A percentile compares a stretch with the other conserved stretches of the same genome.
Conservation (phyloP, 2,329 filamentous ascomycete species). For the Teratosphaeriaceae sp. region DNA sequence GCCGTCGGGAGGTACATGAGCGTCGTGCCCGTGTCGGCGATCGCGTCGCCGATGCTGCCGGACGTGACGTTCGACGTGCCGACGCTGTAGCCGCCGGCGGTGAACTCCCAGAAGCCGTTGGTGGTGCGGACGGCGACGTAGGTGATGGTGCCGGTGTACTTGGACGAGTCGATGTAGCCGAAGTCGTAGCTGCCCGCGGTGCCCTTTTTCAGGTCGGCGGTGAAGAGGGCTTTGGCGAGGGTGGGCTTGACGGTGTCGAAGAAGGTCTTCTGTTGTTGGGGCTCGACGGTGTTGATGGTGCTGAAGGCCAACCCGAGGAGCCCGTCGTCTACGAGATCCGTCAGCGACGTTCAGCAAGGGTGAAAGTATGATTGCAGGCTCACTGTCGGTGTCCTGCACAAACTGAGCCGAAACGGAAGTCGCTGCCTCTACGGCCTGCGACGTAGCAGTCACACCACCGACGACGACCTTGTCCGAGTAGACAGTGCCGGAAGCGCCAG, state of each 20-base stretch:
- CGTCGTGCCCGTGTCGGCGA: constrained; percentile 66
- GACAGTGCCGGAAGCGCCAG: constrained; percentile 56
- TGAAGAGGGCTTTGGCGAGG: constrained; percentile 50
- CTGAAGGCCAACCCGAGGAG: constrained; percentile 56
- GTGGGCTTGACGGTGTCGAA: constrained; percentile 51
- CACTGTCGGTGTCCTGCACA: constrained; percentile 40
- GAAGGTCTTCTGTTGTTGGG: constrained; percentile 48
- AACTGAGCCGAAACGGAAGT: constrained; percentile 50
- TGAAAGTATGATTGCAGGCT: not conserved
- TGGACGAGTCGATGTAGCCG: constrained; percentile 49
- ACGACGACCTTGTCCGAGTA: constrained; percentile 60
- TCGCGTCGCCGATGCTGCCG: constrained; percentile 46
- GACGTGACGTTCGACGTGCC: constrained; percentile 38
- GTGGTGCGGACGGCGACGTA: constrained; percentile 51
- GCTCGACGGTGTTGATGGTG: constrained; percentile 51
- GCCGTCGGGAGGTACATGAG: constrained; percentile 53
- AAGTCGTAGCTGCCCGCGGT: constrained; percentile 24
- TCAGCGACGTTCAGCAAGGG: not conserved
- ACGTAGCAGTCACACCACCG: constrained; percentile 51
- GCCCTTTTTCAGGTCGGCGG: constrained; percentile 50
- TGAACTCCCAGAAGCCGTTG: constrained; percentile 60
- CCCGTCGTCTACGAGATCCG: constrained; percentile 44
- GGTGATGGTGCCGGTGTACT: constrained; percentile 52
- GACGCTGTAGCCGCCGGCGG: constrained; percentile 49
- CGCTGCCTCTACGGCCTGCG: constrained; percentile 62